Base-by-base conservation (phyloP, 345 rosid species). In the Clarkia xantiana region DNA sequence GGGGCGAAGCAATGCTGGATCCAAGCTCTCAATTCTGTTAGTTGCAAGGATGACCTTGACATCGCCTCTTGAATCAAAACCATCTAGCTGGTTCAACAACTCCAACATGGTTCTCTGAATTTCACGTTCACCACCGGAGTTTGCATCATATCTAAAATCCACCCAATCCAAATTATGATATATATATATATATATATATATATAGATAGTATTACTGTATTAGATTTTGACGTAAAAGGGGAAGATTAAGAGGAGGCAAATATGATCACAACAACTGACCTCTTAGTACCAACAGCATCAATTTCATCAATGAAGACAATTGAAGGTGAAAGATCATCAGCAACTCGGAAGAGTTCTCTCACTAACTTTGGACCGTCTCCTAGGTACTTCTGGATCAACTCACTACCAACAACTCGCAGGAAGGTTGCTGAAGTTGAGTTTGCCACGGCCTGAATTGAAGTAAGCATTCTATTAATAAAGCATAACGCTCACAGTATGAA, bases 31-130 rank as follows among this genome's bases (percentile, higher is more conserved):
- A 45, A 87, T 91, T 61, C 95, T 68, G 77, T 91, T 91, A 8
- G 99, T 91, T 1, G 99, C 99, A 25, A 87, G 84, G 59, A 93
- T 93, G 49, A 93, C 96, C 68, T 87, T 93, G 42, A 93, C 96
- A 49, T 93, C 99, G 73, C 90, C 99, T 68, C 95, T 77, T 18
- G 99, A 80, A 73, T 84, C 99, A 57, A 87, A 93, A 22, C 99
- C 99, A 69, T 87, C 99, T 54, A 91, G 71, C 59, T 87, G 94
- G 67, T 91, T 87, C 58, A 87, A 70, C 70, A 91, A 67, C 40
- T 91, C 99, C 68, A 91, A 74, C 99, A 91, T 91, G 34, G 96
- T 87, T 70, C 99, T 78, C 67, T 91, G 99, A 57, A 91, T 91
- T 71, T 87, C 96, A 56, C 95, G 94, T 47, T 91, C 96, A 51